Base-by-base conservation (phyloP, 2,329 filamentous ascomycete species). In the Colletotrichum spinosum region DNA sequence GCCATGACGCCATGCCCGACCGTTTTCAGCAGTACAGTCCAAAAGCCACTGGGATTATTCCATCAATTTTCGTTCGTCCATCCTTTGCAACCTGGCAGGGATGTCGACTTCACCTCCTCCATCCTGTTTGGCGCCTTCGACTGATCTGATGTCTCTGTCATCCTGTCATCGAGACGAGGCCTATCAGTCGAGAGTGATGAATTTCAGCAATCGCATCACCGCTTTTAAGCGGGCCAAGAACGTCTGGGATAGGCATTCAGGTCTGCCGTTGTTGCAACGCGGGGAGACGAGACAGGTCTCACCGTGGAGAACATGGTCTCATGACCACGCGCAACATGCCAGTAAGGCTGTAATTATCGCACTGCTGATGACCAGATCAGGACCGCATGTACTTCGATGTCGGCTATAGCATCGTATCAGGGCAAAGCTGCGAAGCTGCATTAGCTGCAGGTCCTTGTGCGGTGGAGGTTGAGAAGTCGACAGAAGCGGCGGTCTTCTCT, bases 181-280 rank as follows among this genome's bases (percentile, higher is more conserved):
- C 15, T 38, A 41, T 57, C 63, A 57, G 41, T 56, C 48, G 63
- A 66, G 41, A 56, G 63, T 62, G 52, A 56, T 66, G 48, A 63
- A 56, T 39, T 5, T 34, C 13, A 15, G 15, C 41, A 46, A 42
- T 35, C 42, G 15, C 35, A 8, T 2, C 10, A 35, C 46, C 46
- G 45, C 56, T n/a, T 48, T 6, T 13, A 41, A 53, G 11, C 34
- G n/a, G 49, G 49, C 45, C 46, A 42, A 15, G 17, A 15, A 37
- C 45, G 12, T 5, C 38, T 13, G 35, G n/a, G 9, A 15, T 39
- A 51, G 9, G 8, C 38, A 38, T 44, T 17, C 58, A 41, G 42
- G 39, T 45, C 58, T 38, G 44, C 38, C 17, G 50, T 34, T 55
- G 58, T 42, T 56, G 38, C 34, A 58, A 15, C 45, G 33, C 55